Conservation (phyloP, 768 basidiomycete genomes). For the Lentinula aciculospora region DNA sequence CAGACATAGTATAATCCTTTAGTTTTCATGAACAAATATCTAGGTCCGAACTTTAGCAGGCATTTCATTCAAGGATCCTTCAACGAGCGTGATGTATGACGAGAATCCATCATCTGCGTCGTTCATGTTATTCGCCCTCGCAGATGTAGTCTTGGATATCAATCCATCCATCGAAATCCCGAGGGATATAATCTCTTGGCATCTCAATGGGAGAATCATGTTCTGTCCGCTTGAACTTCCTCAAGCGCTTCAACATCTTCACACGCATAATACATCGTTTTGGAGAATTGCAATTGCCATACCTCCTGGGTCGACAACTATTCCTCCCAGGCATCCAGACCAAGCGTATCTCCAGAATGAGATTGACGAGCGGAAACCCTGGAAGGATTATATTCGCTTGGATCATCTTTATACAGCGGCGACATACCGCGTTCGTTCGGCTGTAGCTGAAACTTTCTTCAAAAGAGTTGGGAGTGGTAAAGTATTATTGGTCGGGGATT, state of each 20-base stretch:
- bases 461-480: not conserved
- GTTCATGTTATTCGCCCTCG: not conserved
- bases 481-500: not conserved
- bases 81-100: not conserved
- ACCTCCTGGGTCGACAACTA: not conserved
- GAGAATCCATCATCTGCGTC: not conserved
- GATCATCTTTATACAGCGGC: not conserved
- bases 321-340: not conserved
- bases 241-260: not conserved
- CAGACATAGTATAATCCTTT: not conserved
- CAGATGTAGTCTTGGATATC: not conserved
- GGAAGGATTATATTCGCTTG: not conserved
- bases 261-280: not conserved
- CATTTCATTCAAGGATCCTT: not conserved
- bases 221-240: not conserved
- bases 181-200: not conserved
- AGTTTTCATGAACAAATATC: not conserved
- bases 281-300: not conserved
- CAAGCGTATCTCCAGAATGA: not conserved
- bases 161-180: not conserved
- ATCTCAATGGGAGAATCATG: not conserved
- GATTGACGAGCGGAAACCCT: not conserved
- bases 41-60: not conserved
- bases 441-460: not conserved
- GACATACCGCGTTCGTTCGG: not conserved